These are phyloP conservation scores for Melastoma malabathricum DNA, from an alignment of 345 rosid species.

Conservation along the genomic window DNA sequence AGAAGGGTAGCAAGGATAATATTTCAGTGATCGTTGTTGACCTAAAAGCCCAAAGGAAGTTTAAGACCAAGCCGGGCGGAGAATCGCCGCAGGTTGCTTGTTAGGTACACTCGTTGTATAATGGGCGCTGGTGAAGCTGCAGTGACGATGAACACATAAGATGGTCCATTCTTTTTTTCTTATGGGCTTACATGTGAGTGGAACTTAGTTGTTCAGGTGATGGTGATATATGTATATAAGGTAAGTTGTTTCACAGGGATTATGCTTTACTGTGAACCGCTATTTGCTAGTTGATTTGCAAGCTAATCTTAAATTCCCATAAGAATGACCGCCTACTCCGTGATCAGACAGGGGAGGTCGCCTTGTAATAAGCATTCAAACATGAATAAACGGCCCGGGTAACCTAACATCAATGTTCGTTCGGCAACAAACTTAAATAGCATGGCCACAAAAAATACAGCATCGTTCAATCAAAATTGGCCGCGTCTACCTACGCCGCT, in stretches of 20 bases:
- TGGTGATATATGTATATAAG: too few relatives aligned
- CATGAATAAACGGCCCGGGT: too few relatives aligned
- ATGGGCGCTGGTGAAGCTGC: conserved; percentile 15
- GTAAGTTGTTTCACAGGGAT: too few relatives aligned
- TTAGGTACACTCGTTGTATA: conserved; percentile 7
- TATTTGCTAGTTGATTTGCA: too few relatives aligned
- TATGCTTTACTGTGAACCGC: too few relatives aligned
- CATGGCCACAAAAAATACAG: not conserved
- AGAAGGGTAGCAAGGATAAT: conserved; percentile 82
- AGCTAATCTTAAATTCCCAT: too few relatives aligned
- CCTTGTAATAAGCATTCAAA: too few relatives aligned
- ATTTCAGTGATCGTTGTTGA: conserved; percentile 76
- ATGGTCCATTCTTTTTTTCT: conserved; percentile 58
- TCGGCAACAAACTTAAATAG: too few relatives aligned
- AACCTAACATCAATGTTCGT: too few relatives aligned
- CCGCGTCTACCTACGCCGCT: conserved; percentile 18
- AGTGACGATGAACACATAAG: conserved; percentile 35
- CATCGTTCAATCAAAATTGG: not conserved
- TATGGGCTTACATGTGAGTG: conserved; percentile 51
- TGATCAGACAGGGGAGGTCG: too few relatives aligned
- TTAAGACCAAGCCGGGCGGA: conserved; percentile 41
- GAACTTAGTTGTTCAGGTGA: conserved; percentile 23
- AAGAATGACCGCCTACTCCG: too few relatives aligned
- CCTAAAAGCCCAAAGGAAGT: conserved; percentile 78
- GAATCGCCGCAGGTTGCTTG: too few relatives aligned